phyloP scores from a whole-genome alignment of 164 flowering plant genomes.

The Umbilicus rupestris region DNA sequence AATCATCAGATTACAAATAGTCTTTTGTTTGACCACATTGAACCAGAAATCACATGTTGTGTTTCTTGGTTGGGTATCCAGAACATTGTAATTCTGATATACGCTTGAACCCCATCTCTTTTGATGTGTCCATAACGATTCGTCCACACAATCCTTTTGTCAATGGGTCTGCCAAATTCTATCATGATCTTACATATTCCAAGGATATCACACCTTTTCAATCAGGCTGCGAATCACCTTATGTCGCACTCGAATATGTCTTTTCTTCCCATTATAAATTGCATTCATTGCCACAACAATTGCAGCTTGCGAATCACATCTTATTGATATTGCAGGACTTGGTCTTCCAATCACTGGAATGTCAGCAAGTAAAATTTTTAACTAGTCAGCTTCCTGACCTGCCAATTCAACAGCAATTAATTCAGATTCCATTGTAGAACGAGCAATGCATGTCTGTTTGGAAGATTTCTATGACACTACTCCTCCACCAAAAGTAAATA shows the following conservation, averaged over 20 bases:
- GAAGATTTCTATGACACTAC: conserved; percentile 9
- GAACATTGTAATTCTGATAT: not conserved
- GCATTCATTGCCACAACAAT: no score
- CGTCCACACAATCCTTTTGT: not conserved
- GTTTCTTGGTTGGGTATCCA: not conserved
- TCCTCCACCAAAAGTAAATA: conserved; percentile 10
- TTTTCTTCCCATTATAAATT: no score
- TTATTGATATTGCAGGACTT: not conserved
- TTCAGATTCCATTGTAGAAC: conserved; percentile 5
- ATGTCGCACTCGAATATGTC: not conserved
- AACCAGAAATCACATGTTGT: not conserved
- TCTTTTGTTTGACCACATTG: not conserved
- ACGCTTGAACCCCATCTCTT: not conserved
- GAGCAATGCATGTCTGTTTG: conserved; percentile 5
- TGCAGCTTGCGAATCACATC: no score
- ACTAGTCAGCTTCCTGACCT: conserved; percentile 6
- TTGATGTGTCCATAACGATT: not conserved
- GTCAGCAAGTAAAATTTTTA: not conserved
- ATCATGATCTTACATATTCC: not conserved
- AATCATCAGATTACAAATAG: not conserved
- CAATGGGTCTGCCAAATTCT: not conserved
- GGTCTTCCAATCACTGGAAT: not conserved
- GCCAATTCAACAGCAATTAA: conserved; percentile 4
- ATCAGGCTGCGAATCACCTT: not conserved
- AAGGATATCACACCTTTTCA: not conserved